A percentile compares a stretch with the other conserved stretches of the same genome.
Conservation (phyloP, 129 eudicot species). For the Escallonia herrerae region DNA sequence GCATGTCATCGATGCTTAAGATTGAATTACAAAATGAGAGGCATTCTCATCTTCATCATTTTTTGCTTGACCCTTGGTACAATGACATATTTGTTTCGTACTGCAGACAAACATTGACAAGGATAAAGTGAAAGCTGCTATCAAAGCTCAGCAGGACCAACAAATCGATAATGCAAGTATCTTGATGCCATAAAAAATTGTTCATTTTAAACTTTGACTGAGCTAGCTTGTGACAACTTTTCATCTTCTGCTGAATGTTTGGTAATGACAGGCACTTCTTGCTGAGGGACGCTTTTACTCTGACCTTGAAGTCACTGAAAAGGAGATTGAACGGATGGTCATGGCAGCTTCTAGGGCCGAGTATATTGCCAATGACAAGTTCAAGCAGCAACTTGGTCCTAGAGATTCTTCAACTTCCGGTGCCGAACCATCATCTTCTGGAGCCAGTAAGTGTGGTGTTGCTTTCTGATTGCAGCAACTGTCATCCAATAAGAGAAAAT, state of each 20-base stretch:
- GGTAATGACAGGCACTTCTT: constrained; percentile 59
- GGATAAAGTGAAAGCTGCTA: constrained; percentile 99
- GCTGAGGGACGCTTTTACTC: constrained; percentile 97
- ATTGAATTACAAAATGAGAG: too few species aligned
- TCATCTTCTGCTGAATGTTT: not conserved
- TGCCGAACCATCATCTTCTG: constrained; percentile 98
- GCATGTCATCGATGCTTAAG: too few species aligned
- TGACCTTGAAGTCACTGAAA: constrained; percentile 92
- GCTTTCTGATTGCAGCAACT: not conserved
- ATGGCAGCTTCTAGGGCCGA: constrained; percentile 97
- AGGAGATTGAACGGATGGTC: constrained; percentile 96
- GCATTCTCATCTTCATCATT: not conserved
- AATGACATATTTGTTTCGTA: not conserved
- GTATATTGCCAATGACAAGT: constrained; percentile 66
- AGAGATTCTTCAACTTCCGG: constrained; percentile 81
- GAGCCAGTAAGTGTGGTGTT: constrained; percentile 55
- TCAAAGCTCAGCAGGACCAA: constrained; percentile 97
- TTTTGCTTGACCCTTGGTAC: not conserved
- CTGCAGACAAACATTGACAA: constrained; percentile 66
- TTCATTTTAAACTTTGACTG: not conserved
- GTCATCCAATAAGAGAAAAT: too few species aligned
- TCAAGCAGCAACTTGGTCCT: constrained; percentile 61
- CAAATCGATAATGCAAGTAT: constrained; percentile 79
- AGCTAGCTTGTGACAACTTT: constrained; percentile 6
- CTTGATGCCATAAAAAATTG: not conserved